Conservation (phyloP, 2,329 filamentous ascomycete species). For the Xylariaceae sp. region DNA sequence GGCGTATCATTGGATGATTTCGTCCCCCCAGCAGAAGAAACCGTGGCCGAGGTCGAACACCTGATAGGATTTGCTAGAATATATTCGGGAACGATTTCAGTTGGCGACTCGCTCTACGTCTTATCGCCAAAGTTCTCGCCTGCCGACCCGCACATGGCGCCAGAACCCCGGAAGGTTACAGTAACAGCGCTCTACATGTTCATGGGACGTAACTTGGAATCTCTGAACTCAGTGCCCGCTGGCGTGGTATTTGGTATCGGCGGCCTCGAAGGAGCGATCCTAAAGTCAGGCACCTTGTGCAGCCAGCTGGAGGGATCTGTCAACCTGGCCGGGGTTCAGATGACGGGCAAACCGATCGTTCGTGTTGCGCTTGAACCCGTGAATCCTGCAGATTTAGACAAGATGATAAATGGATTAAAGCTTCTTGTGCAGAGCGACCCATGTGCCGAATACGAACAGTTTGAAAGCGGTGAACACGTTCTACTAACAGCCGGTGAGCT, state of each 20-base stretch:
- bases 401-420: slow-evolving; percentile 85
- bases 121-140: slow-evolving; percentile 91
- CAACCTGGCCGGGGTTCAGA: slow-evolving; percentile 80
- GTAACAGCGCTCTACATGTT: slow-evolving; percentile 89
- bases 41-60: slow-evolving; percentile 72
- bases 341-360: slow-evolving; percentile 84
- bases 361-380: slow-evolving; percentile 91
- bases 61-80: slow-evolving; percentile 92
- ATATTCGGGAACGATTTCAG: slow-evolving; percentile 83
- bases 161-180: slow-evolving; percentile 75
- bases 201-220: slow-evolving; percentile 87
- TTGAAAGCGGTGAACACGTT: slow-evolving; percentile 91
- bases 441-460: slow-evolving; percentile 91
- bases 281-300: slow-evolving; percentile 93
- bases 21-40: slow-evolving; percentile 46
- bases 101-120: slow-evolving; percentile 88
- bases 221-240: slow-evolving; percentile 78
- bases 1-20: slow-evolving; percentile 56
- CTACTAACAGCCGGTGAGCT: slow-evolving; percentile 90
- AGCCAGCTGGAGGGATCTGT: slow-evolving; percentile 80
- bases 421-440: slow-evolving; percentile 92
- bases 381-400: slow-evolving; percentile 85
- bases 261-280: slow-evolving; percentile 85
- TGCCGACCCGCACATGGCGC: slow-evolving; percentile 64
- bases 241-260: slow-evolving; percentile 94